Base-by-base conservation (phyloP, 345 rosid species). In the Moringa oleifera region DNA sequence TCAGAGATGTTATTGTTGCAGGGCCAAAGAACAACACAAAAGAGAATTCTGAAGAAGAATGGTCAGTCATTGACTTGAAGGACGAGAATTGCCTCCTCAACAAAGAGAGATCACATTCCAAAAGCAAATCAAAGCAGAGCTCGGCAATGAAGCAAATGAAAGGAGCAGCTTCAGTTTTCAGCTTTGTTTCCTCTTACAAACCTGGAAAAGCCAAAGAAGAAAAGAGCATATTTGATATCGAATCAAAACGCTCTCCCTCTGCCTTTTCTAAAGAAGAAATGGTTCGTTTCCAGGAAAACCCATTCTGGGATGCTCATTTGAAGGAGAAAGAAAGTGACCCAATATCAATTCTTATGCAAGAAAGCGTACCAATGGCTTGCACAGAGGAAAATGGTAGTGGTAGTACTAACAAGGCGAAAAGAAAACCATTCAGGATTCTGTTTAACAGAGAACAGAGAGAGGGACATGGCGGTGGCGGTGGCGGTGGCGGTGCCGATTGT, bases 31-130 rank as follows among this genome's bases (percentile, higher is more conserved):
- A 73, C 22, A 51, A 51, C 2, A 19, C 47, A 0, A 80, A 67
- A 63, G 86, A 79, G 62, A 76, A 68, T 25, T 64, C 58, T 23
- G 83, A 83, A 57, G 83, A 85, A 61, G 80, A 79, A 59, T 88
- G 95, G 95, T 80, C 91, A 0, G 83, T 71, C 2, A 88, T 88
- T 64, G 89, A 88, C 61, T 71, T 88, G 62, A 76, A 77, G 71
- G 95, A 85, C 66, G 90, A 84, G 36, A 75, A 77, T 51, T 67
- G 72, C 62, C 50, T 57, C 50, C 37, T 22, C 50, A 55, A 20
- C 47, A 73, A 68, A 71, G 83, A 79, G 37, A 77, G 46, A 15
- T 53, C 45, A 20, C 72, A 78, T 10, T 61, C 76, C 7, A 80
- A 68, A 51, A 75, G 37, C 80, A 82, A 70, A 61, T 58, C 63